phyloP scores from a whole-genome alignment of 495 filamentous ascomycete genomes.

The Aspergillus bertholletiae region DNA sequence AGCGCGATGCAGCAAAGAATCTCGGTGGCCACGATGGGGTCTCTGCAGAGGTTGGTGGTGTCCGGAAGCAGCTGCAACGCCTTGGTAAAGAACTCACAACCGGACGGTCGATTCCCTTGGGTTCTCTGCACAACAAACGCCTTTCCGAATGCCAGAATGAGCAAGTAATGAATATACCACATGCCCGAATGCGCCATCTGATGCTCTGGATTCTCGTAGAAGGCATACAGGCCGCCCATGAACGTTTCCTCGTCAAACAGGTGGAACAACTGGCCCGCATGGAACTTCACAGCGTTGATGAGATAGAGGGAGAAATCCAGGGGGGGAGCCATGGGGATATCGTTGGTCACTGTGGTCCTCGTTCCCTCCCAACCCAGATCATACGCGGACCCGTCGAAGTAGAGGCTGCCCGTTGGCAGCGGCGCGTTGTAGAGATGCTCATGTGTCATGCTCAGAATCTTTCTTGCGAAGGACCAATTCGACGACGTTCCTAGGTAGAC shows the following conservation, averaged over 20 bases:
- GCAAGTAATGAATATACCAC: constrained; percentile 45
- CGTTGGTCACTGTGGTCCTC: constrained; percentile 19
- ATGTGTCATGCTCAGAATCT: constrained; percentile 37
- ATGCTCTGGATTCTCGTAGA: constrained; percentile 27
- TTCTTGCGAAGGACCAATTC: constrained; percentile 44
- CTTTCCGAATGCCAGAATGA: constrained; percentile 43
- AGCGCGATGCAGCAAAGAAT: constrained; percentile 42
- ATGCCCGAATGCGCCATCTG: constrained; percentile 19
- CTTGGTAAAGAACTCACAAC: constrained; percentile 35
- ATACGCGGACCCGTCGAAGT: constrained; percentile 38
- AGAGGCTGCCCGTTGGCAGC: constrained; percentile 29
- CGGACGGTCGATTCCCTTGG: constrained; percentile 29
- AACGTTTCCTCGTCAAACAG: constrained; percentile 42
- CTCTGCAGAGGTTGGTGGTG: constrained; percentile 26
- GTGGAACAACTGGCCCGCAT: constrained; percentile 41
- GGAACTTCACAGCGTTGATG: constrained; percentile 43
- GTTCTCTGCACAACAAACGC: constrained; percentile 35
- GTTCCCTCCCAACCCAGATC: constrained; percentile 40
- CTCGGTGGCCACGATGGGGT: constrained; percentile 34
- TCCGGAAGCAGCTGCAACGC: constrained; percentile 40
- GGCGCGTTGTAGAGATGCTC: constrained; percentile 32
- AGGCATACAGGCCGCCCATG: constrained; percentile 33
- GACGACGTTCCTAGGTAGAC: constrained; percentile 45
- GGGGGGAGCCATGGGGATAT: constrained; percentile 30
- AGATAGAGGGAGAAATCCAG: constrained; percentile 40